These are phyloP conservation scores for Coemansia sp. DNA, from an alignment of 192 early-diverging fungal genomes.

Conservation along the genomic window DNA sequence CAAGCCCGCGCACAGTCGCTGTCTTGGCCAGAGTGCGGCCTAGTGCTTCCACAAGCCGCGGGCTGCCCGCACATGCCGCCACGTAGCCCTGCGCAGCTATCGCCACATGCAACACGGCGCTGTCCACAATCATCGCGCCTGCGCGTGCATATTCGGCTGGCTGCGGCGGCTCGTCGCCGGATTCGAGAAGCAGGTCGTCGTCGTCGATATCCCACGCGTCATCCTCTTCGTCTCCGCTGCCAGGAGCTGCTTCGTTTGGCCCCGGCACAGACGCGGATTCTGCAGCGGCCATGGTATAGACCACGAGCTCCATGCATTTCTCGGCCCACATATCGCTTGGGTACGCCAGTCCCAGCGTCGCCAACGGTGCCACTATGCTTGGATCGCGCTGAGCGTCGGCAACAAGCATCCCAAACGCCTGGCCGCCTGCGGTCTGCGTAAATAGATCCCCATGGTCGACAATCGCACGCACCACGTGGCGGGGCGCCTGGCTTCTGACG, in stretches of 20 bases:
- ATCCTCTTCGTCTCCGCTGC: conserved; percentile 5
- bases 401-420: conserved; percentile 14
- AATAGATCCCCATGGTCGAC: conserved; percentile 4
- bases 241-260: too few relatives aligned
- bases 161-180: neutral
- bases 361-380: conserved; percentile 19
- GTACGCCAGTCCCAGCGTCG: conserved; percentile 25
- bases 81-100: conserved; percentile 26
- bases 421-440: neutral
- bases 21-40: conserved; percentile 6
- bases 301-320: conserved; percentile 27
- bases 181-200: conserved; percentile 13
- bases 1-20: neutral
- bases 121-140: conserved; percentile 12
- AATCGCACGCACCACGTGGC: conserved; percentile 11
- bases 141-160: conserved; percentile 11
- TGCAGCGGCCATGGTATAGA: conserved; percentile 13
- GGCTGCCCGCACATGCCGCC: conserved; percentile 22
- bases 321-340: conserved; percentile 32
- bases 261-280: neutral
- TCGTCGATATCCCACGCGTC: conserved; percentile 44
- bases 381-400: conserved; percentile 5
- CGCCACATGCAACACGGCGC: conserved; percentile 21
- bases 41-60: conserved; percentile 16
- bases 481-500: conserved; percentile 6